These are phyloP conservation scores for Pythium aquatile DNA, from an alignment of 352 stramenopile genomes.

Conservation along the genomic window DNA sequence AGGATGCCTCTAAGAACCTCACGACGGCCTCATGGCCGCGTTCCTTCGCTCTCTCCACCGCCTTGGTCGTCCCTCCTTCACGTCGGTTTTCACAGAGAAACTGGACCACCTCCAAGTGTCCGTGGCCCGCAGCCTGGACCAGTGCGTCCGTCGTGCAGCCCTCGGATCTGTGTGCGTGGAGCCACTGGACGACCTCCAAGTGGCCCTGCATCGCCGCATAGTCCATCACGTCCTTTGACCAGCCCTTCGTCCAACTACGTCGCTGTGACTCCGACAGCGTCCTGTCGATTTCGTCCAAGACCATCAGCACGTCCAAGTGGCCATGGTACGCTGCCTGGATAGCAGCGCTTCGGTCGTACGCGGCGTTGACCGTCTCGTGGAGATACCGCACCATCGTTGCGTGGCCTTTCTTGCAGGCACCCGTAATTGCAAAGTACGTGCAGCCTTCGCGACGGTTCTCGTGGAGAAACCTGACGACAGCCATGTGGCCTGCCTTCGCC, in stretches of 20 bases:
- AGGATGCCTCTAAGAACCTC: neutral
- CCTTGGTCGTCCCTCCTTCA: neutral
- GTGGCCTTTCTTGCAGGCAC: neutral
- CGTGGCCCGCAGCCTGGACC: neutral
- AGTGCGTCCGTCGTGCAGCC: neutral
- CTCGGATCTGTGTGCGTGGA: neutral
- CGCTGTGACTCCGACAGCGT: neutral
- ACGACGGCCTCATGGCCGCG: neutral
- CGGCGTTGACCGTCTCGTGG: neutral
- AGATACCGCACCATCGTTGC: neutral
- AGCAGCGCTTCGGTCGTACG: neutral
- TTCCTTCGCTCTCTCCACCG: neutral
- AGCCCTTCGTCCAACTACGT: neutral
- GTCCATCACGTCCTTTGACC: neutral
- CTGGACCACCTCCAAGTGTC: neutral
- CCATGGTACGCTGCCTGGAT: neutral
- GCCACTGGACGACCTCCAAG: neutral
- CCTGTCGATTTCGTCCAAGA: slow-evolving; percentile 3
- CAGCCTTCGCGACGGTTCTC: slow-evolving; percentile 5
- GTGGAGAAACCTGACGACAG: slow-evolving; percentile 1
- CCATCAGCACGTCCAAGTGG: neutral
- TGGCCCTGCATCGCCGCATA: neutral
- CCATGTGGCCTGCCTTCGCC: neutral
- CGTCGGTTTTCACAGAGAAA: slow-evolving; percentile 4
- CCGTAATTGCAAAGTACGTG: neutral